phyloP scores from a whole-genome alignment of 2,329 filamentous ascomycete genomes.

The Talaromyces sp. region DNA sequence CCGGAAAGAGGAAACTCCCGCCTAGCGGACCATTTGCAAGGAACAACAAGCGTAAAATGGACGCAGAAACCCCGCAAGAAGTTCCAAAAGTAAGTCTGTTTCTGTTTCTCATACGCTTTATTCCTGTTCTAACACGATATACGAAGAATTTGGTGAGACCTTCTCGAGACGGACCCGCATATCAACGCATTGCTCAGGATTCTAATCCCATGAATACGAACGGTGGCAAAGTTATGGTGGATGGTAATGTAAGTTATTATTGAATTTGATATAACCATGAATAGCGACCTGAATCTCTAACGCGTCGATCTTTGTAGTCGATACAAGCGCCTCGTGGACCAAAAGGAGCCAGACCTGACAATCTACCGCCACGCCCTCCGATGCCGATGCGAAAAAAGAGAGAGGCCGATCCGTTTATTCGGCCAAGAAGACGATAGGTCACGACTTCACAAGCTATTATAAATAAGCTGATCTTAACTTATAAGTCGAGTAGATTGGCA shows the following conservation, averaged over 20 bases:
- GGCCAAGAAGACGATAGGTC: constrained; percentile 32
- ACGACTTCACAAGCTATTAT: background rate
- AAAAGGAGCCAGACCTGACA: constrained; percentile 10
- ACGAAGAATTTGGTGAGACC: constrained; percentile 37
- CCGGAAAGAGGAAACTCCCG: constrained; percentile 26
- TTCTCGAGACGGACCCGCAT: constrained; percentile 33
- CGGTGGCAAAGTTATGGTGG: background rate
- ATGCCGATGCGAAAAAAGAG: constrained; percentile 36
- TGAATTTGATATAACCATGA: background rate
- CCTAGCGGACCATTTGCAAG: constrained; percentile 22
- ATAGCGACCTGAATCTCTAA: background rate
- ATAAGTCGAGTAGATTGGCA: background rate
- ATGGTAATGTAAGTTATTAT: constrained; percentile 3
- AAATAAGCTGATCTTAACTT: background rate
- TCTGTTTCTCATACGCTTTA: background rate
- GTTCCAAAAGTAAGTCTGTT: constrained; percentile 16
- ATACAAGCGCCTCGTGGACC: constrained; percentile 17
- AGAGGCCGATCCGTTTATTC: constrained; percentile 38
- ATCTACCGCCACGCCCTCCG: constrained; percentile 23
- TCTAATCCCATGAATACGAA: constrained; percentile 8
- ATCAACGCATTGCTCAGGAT: constrained; percentile 22
- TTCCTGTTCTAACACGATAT: background rate
- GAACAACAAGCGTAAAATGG: constrained; percentile 18
- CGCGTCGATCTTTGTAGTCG: background rate
- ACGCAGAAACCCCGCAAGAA: constrained; percentile 20